Conservation (phyloP, 139 green algal genomes). For the Chlamydomonas eustigma region DNA sequence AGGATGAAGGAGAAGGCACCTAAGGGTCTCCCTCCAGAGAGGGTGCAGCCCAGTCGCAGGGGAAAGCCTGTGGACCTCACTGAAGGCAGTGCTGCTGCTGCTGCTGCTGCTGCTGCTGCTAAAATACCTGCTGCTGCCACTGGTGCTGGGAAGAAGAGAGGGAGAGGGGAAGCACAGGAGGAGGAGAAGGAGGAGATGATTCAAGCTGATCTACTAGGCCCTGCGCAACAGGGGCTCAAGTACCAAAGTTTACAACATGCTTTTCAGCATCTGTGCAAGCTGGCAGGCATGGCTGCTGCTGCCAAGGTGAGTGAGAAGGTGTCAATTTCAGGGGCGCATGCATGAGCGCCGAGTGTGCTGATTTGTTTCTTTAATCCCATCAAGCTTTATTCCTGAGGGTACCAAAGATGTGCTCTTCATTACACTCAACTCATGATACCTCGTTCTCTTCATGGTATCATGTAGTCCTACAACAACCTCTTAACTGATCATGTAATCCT, state of each 20-base stretch:
- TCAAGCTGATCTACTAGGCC: too few relatives aligned
- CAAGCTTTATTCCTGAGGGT: too few relatives aligned
- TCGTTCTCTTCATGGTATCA: too few relatives aligned
- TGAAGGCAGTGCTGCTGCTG: background rate
- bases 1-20: background rate
- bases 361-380: too few relatives aligned
- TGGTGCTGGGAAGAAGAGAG: background rate
- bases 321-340: too few relatives aligned
- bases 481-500: too few relatives aligned
- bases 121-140: background rate
- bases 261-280: background rate
- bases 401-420: too few relatives aligned
- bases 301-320: background rate
- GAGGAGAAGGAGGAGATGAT: background rate
- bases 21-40: conserved; percentile 1
- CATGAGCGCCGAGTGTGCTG: too few relatives aligned
- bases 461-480: too few relatives aligned
- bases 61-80: conserved; percentile 3
- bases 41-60: background rate
- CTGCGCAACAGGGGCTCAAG: background rate
- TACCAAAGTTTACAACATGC: background rate
- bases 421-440: too few relatives aligned
- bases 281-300: background rate
- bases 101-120: background rate
- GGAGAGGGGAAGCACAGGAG: background rate